A percentile compares a stretch with the other conserved stretches of the same genome.
These are phyloP conservation scores for Cryptococcus hybrid DNA, from an alignment of 1,284 basidiomycete genomes.

Conservation along the genomic window DNA sequence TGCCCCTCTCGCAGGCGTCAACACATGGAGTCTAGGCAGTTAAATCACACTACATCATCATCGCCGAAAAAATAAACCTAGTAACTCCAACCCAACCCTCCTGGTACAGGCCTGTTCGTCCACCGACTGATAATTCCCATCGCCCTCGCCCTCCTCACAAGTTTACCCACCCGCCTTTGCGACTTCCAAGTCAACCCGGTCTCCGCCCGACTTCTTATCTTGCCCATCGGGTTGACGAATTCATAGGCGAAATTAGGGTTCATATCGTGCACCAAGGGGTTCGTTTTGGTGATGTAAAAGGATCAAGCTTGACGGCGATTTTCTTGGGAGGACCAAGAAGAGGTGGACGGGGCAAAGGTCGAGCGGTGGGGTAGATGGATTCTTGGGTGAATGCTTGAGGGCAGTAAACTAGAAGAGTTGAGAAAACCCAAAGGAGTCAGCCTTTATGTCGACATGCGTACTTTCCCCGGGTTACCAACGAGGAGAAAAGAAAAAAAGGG, in stretches of 20 bases:
- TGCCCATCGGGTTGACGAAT: constrained; percentile 81
- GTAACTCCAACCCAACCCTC: constrained; percentile 14
- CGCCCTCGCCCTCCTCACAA: constrained; percentile 85
- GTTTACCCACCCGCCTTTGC: constrained; percentile 79
- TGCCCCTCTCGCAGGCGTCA: constrained; percentile 1
- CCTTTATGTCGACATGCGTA: no score
- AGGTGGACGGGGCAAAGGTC: constrained; percentile 19
- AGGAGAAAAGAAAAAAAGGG: neutral
- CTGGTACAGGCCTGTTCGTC: constrained; percentile 23
- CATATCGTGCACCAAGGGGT: constrained; percentile 40
- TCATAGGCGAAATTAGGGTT: constrained; percentile 67
- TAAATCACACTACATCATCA: neutral
- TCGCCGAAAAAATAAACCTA: neutral
- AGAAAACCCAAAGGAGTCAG: neutral
- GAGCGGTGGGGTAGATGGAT: constrained; percentile 8
- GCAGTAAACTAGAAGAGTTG: constrained; percentile 1
- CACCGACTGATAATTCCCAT: constrained; percentile 78
- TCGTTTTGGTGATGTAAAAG: constrained; percentile 38
- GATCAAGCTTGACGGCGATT: constrained; percentile 39
- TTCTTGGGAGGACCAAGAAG: constrained; percentile 38
- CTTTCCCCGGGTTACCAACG: no score
- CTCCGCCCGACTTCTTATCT: constrained; percentile 66
- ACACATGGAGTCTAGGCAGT: neutral
- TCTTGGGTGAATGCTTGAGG: constrained; percentile 5
- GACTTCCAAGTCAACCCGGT: constrained; percentile 77